Evolutionary conservation across 768 basidiomycete species (phyloP), one percentile per base, ranked within the genome.

Genomic region (Rhizopogon roseolus): DNA sequence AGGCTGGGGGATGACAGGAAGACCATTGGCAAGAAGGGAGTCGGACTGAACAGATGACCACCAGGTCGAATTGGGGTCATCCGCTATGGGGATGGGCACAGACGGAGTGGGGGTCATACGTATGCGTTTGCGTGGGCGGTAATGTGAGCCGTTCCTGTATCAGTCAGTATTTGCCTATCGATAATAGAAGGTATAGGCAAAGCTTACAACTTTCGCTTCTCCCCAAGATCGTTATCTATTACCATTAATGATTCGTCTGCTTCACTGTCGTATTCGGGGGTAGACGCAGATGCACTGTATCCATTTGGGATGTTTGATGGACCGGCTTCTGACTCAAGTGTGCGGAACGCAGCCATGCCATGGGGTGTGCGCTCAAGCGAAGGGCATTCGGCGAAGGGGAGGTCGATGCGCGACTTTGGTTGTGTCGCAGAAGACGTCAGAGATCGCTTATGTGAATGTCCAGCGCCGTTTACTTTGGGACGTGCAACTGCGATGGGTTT

Each of bases 1-100:
- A 14, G 46, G 46, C 61, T 67, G 75, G 16, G 71, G 79, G 37
- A 82, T 78, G 16, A 66, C 65, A 4, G 86, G 88, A 25, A 90
- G 71, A 9, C 85, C 88, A 54, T 84, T 86, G 25, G 76, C 78
- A 27, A 88, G 66, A 19, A 90, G 72, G 2, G 73, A 62, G 59
- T 86, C 82, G 2, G 80, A 82, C 58, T 81, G 81, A 37, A 83
- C 76, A 4, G 84, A 85, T 28, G 79, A 75, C 90, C 90, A 92
- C 90, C 90, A 93, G 6, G 85, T 66, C 37, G 84, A 79, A 6
- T 76, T 72, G 3, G 74, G 60, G 40, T 80, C 79, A 43, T 76
- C 73, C 52, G 74, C 71, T 17, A 72, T 73, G 38, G 74, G 67
- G 14, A 63, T 29, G 6, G 40, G 52, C 32, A 37, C 29, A 29